Conservation (phyloP, 2,329 filamentous ascomycete genomes). For the Macrophomina phaseolina region DNA sequence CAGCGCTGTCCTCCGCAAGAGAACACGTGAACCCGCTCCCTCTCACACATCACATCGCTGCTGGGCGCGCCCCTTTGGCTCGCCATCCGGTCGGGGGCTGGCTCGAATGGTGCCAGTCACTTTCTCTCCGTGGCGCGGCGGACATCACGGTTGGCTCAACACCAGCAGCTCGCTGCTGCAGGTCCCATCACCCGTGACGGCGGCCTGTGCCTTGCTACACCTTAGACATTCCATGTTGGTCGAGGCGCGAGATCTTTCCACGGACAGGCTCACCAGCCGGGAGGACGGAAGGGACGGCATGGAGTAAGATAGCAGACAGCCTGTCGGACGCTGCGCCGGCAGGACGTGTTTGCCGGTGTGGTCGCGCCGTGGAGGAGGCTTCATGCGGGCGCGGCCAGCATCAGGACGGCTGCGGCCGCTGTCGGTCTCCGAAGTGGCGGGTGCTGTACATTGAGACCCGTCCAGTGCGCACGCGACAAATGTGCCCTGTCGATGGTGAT, state of each 20-base stretch:
- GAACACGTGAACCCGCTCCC: conserved; percentile 4
- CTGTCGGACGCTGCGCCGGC: background rate
- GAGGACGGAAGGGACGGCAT: background rate
- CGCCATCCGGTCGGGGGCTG: background rate
- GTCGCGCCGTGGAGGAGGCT: background rate
- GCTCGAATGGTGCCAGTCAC: background rate
- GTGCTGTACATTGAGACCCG: too few relatives aligned
- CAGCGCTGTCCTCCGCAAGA: background rate
- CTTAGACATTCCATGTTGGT: too few relatives aligned
- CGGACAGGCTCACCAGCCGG: background rate
- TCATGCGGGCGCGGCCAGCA: background rate
- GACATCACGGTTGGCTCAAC: background rate
- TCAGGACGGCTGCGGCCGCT: background rate
- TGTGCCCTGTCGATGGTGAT: background rate
- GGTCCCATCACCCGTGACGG: background rate
- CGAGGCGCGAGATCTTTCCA: background rate
- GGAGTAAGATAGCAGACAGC: background rate
- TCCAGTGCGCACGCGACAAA: background rate
- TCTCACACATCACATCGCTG: background rate
- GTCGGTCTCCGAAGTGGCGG: too few relatives aligned
- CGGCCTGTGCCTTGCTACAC: background rate
- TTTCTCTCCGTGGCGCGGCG: background rate
- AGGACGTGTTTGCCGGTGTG: conserved; percentile 1
- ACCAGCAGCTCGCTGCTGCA: conserved; percentile 4
- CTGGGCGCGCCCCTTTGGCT: background rate